phyloP scores from a whole-genome alignment of 495 filamentous ascomycete genomes.

The Lasiosphaeriaceae sp. region DNA sequence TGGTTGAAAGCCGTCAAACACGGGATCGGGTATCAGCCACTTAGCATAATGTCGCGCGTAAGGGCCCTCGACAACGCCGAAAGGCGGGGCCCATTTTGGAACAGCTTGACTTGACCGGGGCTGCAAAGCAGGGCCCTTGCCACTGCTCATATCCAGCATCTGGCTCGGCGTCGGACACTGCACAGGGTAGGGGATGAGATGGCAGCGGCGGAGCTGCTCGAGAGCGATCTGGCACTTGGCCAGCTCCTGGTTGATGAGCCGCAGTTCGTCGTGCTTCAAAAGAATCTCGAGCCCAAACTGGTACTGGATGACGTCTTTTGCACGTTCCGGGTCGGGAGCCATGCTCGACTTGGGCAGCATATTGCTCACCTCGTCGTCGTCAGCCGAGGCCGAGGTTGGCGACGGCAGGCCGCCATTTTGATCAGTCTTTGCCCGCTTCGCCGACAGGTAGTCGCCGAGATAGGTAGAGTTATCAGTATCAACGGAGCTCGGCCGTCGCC shows the following conservation, averaged over 20 bases:
- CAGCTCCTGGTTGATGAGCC: slow-evolving; percentile 91
- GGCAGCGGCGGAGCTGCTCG: slow-evolving; percentile 89
- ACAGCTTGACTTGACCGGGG: slow-evolving; percentile 53
- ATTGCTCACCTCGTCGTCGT: slow-evolving; percentile 13
- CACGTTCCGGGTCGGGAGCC: slow-evolving; percentile 29
- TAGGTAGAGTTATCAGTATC: slow-evolving; percentile 20
- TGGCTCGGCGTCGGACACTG: slow-evolving; percentile 56
- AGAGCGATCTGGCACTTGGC: slow-evolving; percentile 94
- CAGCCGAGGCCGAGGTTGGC: slow-evolving; percentile 25
- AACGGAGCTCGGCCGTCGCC: slow-evolving; percentile 34
- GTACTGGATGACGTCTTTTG: slow-evolving; percentile 71
- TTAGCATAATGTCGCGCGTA: slow-evolving; percentile 90
- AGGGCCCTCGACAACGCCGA: slow-evolving; percentile 85
- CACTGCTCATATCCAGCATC: slow-evolving; percentile 62
- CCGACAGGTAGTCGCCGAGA: slow-evolving; percentile 4
- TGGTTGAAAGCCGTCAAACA: slow-evolving; percentile 67
- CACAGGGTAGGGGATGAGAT: slow-evolving; percentile 82
- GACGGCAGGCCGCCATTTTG: slow-evolving; percentile 32
- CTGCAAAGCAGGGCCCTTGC: slow-evolving; percentile 62
- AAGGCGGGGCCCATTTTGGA: slow-evolving; percentile 70
- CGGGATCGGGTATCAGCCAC: slow-evolving; percentile 87
- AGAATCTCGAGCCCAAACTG: slow-evolving; percentile 90
- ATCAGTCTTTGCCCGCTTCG: slow-evolving; percentile 36
- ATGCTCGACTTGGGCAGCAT: slow-evolving; percentile 17
- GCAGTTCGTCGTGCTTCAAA: slow-evolving; percentile 89